Conservation (phyloP, 257 asterid genomes). For the Mentha longifolia region DNA sequence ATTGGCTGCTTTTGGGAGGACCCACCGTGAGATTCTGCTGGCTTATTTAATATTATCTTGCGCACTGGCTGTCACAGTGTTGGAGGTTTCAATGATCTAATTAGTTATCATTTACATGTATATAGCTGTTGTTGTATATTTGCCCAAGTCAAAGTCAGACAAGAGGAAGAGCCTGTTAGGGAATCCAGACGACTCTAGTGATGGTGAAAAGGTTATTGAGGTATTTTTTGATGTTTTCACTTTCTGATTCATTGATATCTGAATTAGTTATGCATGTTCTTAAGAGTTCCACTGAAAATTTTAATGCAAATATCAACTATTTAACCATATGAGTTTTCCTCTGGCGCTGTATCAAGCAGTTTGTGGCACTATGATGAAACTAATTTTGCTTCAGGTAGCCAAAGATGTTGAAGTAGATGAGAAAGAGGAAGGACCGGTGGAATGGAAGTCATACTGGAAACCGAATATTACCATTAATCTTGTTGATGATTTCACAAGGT, state of each 20-base stretch:
- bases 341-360: slow-evolving; percentile 18
- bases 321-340: slow-evolving; percentile 16
- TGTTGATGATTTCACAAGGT: slow-evolving; percentile 96
- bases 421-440: slow-evolving; percentile 67
- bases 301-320: slow-evolving; percentile 1
- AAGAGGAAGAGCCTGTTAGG: slow-evolving; percentile 87
- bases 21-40: slow-evolving; percentile 60
- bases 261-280: slow-evolving; percentile 9
- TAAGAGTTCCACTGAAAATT: not conserved
- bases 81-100: slow-evolving; percentile 29
- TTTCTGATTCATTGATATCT: slow-evolving; percentile 18
- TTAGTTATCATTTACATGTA: slow-evolving; percentile 26
- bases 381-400: slow-evolving; percentile 55
- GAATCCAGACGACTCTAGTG: slow-evolving; percentile 47
- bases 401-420: slow-evolving; percentile 58
- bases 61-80: not conserved
- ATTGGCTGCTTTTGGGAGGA: slow-evolving; percentile 79
- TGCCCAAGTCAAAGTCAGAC: slow-evolving; percentile 79
- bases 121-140: slow-evolving; percentile 76
- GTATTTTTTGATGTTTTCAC: slow-evolving; percentile 34
- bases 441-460: slow-evolving; percentile 92
- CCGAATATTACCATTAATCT: slow-evolving; percentile 91
- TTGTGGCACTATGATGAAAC: slow-evolving; percentile 11
- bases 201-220: slow-evolving; percentile 47
- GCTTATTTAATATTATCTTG: slow-evolving; percentile 1